A percentile compares a stretch with the other conserved stretches of the same genome.
These are phyloP conservation scores for Metschnikowia anglica DNA, from an alignment of 805 yeast genomes.

Conservation along the genomic window DNA sequence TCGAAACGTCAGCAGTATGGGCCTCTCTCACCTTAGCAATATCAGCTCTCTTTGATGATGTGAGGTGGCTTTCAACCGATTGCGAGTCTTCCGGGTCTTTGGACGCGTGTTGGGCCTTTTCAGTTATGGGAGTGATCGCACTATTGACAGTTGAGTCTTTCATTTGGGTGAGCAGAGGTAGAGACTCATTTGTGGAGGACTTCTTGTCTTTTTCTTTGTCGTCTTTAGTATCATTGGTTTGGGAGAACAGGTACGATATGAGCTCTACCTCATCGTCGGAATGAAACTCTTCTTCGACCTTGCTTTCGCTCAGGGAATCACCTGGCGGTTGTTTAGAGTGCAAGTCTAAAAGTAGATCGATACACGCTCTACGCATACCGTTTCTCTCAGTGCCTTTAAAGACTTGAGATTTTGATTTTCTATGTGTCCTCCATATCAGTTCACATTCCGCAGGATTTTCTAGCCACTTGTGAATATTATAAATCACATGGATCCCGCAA, in stretches of 20 bases:
- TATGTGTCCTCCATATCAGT: conserved; percentile 43
- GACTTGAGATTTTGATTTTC: conserved; percentile 9
- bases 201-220: not conserved
- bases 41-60: not conserved
- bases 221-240: not conserved
- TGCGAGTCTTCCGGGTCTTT: not conserved
- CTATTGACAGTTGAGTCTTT: too few species aligned
- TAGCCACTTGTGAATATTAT: conserved; percentile 62
- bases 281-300: conserved; percentile 11
- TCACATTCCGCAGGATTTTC: conserved; percentile 48
- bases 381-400: conserved; percentile 16
- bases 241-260: conserved; percentile 17
- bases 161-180: not conserved
- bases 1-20: not conserved
- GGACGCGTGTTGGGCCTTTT: not conserved
- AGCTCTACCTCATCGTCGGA: conserved; percentile 26
- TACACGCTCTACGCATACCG: conserved; percentile 15
- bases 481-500: conserved; percentile 90
- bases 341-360: conserved; percentile 16
- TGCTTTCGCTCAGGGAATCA: not conserved
- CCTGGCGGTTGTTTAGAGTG: conserved; percentile 17
- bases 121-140: not conserved
- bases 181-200: not conserved
- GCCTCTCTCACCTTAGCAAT: not conserved
- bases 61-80: not conserved